These are phyloP conservation scores for Sporothrix protearum DNA, from an alignment of 2,329 filamentous ascomycete species.

Conservation along the genomic window DNA sequence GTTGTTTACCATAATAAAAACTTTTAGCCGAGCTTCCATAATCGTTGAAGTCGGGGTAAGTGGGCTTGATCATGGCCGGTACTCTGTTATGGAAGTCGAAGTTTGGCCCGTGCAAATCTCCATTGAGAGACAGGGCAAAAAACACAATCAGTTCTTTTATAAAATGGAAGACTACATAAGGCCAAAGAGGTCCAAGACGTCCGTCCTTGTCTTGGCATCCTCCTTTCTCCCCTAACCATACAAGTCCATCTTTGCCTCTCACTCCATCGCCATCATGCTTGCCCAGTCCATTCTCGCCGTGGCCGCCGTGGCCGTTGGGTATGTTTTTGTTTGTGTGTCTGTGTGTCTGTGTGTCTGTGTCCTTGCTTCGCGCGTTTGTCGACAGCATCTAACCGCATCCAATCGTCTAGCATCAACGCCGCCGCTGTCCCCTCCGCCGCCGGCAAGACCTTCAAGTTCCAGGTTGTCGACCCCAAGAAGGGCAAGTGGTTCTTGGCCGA, in stretches of 20 bases:
- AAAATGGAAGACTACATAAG: neutral
- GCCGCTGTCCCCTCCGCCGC: conserved; percentile 18
- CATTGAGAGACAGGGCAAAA: neutral
- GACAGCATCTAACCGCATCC: neutral
- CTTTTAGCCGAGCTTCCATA: neutral
- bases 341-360: too few species aligned
- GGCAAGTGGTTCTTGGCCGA: conserved; percentile 28
- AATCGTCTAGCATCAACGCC: conserved; percentile 25
- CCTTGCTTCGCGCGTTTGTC: neutral
- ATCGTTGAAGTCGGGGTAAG: neutral
- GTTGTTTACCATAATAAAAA: neutral
- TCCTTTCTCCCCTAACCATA: neutral
- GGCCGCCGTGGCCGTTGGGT: neutral
- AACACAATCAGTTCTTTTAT: neutral
- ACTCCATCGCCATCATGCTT: neutral
- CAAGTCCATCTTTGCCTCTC: neutral
- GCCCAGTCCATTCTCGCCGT: neutral
- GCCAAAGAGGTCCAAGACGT: neutral
- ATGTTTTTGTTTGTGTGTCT: too few species aligned
- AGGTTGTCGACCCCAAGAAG: conserved; percentile 28
- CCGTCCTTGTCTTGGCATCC: neutral
- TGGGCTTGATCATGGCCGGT: neutral
- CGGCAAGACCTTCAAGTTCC: conserved; percentile 29
- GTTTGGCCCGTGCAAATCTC: neutral
- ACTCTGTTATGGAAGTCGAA: neutral